These are phyloP conservation scores for Speleostelium caveatum DNA, from an alignment of 78 protist species.

Conservation along the genomic window DNA sequence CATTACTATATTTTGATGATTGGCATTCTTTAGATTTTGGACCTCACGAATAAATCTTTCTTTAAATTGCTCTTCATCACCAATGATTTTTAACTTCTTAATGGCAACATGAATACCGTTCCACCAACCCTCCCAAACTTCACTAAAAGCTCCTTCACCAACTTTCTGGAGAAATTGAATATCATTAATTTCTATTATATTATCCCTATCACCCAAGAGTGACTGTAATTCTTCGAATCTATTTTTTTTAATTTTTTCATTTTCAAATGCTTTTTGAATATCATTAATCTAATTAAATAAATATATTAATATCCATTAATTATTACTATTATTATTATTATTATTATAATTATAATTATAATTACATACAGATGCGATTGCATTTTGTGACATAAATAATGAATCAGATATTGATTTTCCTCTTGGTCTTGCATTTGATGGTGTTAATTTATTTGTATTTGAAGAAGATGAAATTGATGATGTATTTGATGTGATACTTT, in stretches of 20 bases:
- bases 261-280: conserved; percentile 72
- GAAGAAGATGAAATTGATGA: conserved; percentile 35
- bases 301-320: background rate
- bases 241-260: conserved; percentile 66
- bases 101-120: conserved; percentile 63
- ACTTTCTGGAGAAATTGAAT: conserved; percentile 62
- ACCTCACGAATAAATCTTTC: conserved; percentile 63
- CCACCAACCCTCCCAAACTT: conserved; percentile 83
- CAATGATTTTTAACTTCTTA: conserved; percentile 60
- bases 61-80: conserved; percentile 68
- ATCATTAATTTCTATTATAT: conserved; percentile 54
- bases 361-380: conserved; percentile 32
- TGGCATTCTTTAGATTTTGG: conserved; percentile 38
- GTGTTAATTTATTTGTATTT: background rate
- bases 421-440: conserved; percentile 40
- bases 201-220: conserved; percentile 19
- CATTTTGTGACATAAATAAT: conserved; percentile 32
- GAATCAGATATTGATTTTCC: conserved; percentile 77
- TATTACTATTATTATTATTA: background rate
- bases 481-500: conserved; percentile 36
- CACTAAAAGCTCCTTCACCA: conserved; percentile 78
- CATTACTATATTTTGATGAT: conserved; percentile 74
- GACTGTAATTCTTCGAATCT: conserved; percentile 41
- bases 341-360: background rate
- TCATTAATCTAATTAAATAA: conserved; percentile 45